Conservation (phyloP, 2,329 filamentous ascomycete species). For the Pseudogymnoascus sp. region DNA sequence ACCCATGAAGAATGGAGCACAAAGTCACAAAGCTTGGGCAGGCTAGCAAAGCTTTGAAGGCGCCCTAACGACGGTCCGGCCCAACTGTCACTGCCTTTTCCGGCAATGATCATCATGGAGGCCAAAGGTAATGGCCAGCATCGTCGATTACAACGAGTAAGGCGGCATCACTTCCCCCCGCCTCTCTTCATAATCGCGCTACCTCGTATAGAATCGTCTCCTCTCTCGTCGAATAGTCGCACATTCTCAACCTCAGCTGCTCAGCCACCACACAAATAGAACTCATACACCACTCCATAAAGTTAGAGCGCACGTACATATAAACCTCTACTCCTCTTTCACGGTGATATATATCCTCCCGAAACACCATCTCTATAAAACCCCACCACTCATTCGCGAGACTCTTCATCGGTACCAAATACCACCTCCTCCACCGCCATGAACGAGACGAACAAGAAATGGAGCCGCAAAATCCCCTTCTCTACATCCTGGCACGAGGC, state of each 20-base stretch:
- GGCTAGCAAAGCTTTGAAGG: background rate
- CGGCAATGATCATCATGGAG: background rate
- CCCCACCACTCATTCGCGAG: background rate
- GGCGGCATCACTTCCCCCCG: background rate
- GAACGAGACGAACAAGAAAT: background rate
- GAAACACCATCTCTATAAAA: background rate
- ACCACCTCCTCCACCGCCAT: background rate
- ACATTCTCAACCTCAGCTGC: background rate
- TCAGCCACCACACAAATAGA: background rate
- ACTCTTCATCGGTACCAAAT: background rate
- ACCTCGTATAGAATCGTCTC: background rate
- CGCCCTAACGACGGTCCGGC: background rate
- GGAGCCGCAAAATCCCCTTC: background rate
- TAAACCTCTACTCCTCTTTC: background rate
- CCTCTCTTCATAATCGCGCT: background rate
- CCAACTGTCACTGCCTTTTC: background rate
- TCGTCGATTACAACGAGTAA: background rate
- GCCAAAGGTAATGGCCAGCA: too few relatives aligned
- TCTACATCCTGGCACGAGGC: background rate
- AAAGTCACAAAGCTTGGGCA: background rate
- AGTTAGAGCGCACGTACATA: background rate
- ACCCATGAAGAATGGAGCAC: too few relatives aligned
- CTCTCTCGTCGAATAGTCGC: background rate
- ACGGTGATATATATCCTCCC: background rate
- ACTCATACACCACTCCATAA: too few relatives aligned